These are phyloP conservation scores for Lippia alba DNA, from an alignment of 305 asterid genomes.

Conservation along the genomic window DNA sequence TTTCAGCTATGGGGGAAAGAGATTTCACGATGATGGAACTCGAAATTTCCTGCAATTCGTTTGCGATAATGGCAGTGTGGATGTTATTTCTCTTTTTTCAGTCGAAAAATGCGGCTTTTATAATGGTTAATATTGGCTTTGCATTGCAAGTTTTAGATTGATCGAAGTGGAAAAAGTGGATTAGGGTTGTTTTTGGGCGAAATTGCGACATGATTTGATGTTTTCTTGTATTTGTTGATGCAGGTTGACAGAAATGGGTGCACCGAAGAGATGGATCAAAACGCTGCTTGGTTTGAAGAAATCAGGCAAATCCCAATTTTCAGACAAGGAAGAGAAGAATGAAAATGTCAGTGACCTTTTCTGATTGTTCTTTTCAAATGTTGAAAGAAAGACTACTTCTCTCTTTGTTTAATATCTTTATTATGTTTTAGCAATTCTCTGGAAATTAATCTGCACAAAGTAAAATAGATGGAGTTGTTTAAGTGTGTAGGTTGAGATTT, in stretches of 20 bases:
- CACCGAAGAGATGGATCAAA: slow-evolving; percentile 85
- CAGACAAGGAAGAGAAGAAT: slow-evolving; percentile 45
- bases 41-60: not conserved
- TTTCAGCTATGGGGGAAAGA: slow-evolving; percentile 11
- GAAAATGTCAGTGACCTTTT: slow-evolving; percentile 60
- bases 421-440: not conserved
- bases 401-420: slow-evolving; percentile 3
- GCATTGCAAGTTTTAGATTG: not conserved
- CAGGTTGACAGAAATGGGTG: slow-evolving; percentile 77
- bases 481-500: too few species aligned
- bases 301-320: slow-evolving; percentile 56
- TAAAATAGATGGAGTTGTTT: too few species aligned
- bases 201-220: not conserved
- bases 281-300: slow-evolving; percentile 75
- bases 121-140: slow-evolving; percentile 15
- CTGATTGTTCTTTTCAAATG: slow-evolving; percentile 12
- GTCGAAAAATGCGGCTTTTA: slow-evolving; percentile 12
- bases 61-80: not conserved
- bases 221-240: slow-evolving; percentile 26
- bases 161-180: slow-evolving; percentile 1
- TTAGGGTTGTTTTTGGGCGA: too few species aligned
- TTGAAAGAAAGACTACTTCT: not conserved
- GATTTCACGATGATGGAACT: slow-evolving; percentile 4
- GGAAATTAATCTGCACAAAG: not conserved
- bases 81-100: not conserved